These are phyloP conservation scores for Nemania sp. DNA, from an alignment of 2,329 filamentous ascomycete genomes.

Conservation along the genomic window DNA sequence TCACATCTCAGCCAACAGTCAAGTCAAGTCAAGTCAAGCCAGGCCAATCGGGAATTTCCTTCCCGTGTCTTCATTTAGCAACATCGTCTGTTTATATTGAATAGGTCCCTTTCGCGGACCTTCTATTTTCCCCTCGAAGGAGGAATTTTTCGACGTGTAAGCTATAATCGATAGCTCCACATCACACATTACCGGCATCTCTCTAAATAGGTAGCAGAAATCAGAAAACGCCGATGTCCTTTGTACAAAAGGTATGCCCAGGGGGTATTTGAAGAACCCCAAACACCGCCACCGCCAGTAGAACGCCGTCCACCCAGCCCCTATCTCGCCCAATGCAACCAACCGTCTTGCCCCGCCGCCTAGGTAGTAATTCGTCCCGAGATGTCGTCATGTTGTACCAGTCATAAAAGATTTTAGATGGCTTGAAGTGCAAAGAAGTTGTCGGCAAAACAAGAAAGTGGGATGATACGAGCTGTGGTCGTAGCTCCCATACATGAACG, in stretches of 20 bases:
- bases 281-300: not conserved
- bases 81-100: no score
- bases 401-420: slow-evolving; percentile 12
- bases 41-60: no score
- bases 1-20: no score
- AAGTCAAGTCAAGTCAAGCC: no score
- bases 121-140: no score
- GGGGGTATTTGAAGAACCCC: slow-evolving; percentile 5
- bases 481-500: slow-evolving; percentile 18
- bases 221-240: slow-evolving; percentile 12
- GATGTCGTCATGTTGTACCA: slow-evolving; percentile 26
- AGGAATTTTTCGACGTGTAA: slow-evolving; percentile 2
- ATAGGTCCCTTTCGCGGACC: no score
- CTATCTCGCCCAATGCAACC: slow-evolving; percentile 27
- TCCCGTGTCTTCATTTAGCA: no score
- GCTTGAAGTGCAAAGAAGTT: slow-evolving; percentile 11
- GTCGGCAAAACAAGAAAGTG: slow-evolving; percentile 28
- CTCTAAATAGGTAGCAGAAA: slow-evolving; percentile 14
- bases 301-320: slow-evolving; percentile 27
- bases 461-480: slow-evolving; percentile 21
- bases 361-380: slow-evolving; percentile 28
- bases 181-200: slow-evolving; percentile 12
- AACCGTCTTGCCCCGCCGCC: slow-evolving; percentile 21
- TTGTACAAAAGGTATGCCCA: slow-evolving; percentile 33
- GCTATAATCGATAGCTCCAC: slow-evolving; percentile 16